Conservation (phyloP, 2,329 filamentous ascomycete genomes). For the Penicillium corylophilum region DNA sequence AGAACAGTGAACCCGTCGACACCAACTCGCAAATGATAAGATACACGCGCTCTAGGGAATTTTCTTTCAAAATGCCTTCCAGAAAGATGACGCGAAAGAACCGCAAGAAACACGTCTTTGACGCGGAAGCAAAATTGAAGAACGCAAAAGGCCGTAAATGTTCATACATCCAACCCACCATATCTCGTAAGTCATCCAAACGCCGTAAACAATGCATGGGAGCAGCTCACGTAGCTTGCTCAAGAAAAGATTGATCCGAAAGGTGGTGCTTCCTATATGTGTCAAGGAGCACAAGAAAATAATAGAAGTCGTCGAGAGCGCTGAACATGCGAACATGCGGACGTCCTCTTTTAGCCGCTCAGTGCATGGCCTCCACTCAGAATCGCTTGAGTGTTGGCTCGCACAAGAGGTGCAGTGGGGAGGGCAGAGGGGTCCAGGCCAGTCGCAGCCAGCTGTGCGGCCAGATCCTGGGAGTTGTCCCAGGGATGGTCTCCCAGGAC, state of each 20-base stretch:
- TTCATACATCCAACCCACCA: conserved; percentile 35
- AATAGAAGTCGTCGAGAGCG: background rate
- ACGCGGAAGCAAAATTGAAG: conserved; percentile 17
- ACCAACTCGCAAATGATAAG: conserved; percentile 19
- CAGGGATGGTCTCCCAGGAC: conserved; percentile 75
- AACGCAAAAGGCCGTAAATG: conserved; percentile 27
- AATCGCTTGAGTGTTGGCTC: conserved; percentile 41
- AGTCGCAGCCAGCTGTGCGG: conserved; percentile 28
- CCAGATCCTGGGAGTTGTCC: conserved; percentile 39
- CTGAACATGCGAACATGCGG: background rate
- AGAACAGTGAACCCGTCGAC: conserved; percentile 19
- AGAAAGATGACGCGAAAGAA: conserved; percentile 4
- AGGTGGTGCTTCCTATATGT: background rate
- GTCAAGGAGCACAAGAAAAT: conserved; percentile 1
- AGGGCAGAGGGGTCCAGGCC: conserved; percentile 35
- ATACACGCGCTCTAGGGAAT: conserved; percentile 22
- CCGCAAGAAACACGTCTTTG: conserved; percentile 11
- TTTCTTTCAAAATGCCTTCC: conserved; percentile 21
- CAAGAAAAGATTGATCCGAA: background rate
- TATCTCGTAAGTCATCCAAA: conserved; percentile 32
- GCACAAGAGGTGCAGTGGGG: conserved; percentile 33
- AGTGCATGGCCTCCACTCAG: conserved; percentile 42
- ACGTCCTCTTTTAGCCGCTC: conserved; percentile 25
- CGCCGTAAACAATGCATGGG: conserved; percentile 33
- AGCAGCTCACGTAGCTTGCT: conserved; percentile 7